These are phyloP conservation scores for Daphne laureola DNA, from an alignment of 441 rosid species.

Conservation along the genomic window DNA sequence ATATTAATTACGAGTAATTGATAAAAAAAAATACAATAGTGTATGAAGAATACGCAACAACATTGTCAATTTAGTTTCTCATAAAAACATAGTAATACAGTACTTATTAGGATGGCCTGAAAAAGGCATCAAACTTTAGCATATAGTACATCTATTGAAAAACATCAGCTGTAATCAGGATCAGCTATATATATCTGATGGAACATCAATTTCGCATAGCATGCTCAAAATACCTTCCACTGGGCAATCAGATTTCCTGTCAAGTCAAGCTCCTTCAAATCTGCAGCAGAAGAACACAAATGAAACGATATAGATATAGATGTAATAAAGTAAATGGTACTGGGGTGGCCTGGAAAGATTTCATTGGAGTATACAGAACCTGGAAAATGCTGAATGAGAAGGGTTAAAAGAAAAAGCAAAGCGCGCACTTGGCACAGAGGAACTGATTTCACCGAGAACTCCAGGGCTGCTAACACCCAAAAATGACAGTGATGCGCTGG, in stretches of 20 bases:
- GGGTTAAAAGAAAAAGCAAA: not conserved
- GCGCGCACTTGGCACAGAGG: slow-evolving; percentile 55
- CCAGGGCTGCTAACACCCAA: slow-evolving; percentile 73
- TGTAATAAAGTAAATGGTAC: not conserved
- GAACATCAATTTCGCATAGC: not conserved
- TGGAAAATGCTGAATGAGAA: not conserved
- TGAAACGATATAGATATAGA: not conserved
- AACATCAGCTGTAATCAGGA: not conserved
- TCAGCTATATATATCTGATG: not conserved
- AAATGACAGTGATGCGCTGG: slow-evolving; percentile 56
- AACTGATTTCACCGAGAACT: slow-evolving; percentile 32
- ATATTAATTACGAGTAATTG: too few relatives aligned
- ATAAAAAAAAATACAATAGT: too few relatives aligned
- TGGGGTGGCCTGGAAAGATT: not conserved
- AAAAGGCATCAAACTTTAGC: not conserved
- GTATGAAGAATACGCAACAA: too few relatives aligned
- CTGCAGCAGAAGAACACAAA: slow-evolving; percentile 33
- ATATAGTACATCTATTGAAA: not conserved
- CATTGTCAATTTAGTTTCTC: too few relatives aligned
- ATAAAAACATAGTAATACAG: too few relatives aligned
- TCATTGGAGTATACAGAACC: not conserved
- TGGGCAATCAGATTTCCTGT: slow-evolving; percentile 83
- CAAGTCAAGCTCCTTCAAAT: slow-evolving; percentile 73
- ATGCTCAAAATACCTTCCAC: slow-evolving; percentile 57
- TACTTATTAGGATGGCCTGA: not conserved